phyloP scores from a whole-genome alignment of 1,284 basidiomycete genomes.

The Caloboletus inedulis region DNA sequence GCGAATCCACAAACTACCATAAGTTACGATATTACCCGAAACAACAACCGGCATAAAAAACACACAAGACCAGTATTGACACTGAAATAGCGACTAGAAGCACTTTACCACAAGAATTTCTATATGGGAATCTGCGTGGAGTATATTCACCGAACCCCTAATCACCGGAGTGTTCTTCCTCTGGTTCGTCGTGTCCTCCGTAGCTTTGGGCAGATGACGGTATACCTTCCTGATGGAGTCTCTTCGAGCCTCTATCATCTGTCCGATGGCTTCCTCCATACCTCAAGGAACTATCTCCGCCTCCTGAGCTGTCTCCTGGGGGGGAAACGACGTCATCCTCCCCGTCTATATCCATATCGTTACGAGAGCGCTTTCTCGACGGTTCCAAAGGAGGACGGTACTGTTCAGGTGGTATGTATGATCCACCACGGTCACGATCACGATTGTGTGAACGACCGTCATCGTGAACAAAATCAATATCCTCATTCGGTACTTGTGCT shows the following conservation, averaged over 20 bases:
- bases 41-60: slow-evolving; percentile 14
- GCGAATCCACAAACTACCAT: slow-evolving; percentile 14
- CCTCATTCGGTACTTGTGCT: slow-evolving; percentile 37
- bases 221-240: slow-evolving; percentile 48
- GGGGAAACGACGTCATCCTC: slow-evolving; percentile 45
- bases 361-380: slow-evolving; percentile 54
- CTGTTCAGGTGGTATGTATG: slow-evolving; percentile 32
- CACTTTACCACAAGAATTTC: slow-evolving; percentile 36
- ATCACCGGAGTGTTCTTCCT: slow-evolving; percentile 37
- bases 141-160: slow-evolving; percentile 28
- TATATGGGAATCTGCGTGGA: slow-evolving; percentile 31
- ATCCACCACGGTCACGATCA: slow-evolving; percentile 32
- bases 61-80: slow-evolving; percentile 21
- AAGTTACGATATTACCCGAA: slow-evolving; percentile 23
- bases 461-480: slow-evolving; percentile 48
- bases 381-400: slow-evolving; percentile 29
- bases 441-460: slow-evolving; percentile 41
- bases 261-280: slow-evolving; percentile 29
- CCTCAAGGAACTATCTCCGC: slow-evolving; percentile 29
- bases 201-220: slow-evolving; percentile 36
- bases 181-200: slow-evolving; percentile 43
- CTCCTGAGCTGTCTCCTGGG: slow-evolving; percentile 34
- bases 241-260: slow-evolving; percentile 54
- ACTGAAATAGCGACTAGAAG: slow-evolving; percentile 16
- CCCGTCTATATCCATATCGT: slow-evolving; percentile 58